Evolutionary conservation across 345 rosid genomes (phyloP).

Genomic region (Lenwebbia sp.): DNA sequence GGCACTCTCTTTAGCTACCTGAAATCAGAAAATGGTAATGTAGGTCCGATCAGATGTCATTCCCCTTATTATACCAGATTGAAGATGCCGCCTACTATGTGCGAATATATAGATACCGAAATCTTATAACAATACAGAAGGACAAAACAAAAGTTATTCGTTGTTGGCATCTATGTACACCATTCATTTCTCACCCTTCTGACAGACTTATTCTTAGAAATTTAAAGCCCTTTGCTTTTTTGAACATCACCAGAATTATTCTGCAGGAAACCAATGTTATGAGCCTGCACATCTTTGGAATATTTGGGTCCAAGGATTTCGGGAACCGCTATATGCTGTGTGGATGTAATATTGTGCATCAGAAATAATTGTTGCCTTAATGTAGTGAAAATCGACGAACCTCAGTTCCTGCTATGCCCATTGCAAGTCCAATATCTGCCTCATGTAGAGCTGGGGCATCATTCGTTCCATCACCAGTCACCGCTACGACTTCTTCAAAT

Average conservation of each 20-base stretch:
- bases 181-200: neutral
- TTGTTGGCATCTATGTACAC: neutral
- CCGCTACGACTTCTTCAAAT: conserved; percentile 82
- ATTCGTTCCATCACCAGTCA: conserved; percentile 93
- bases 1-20: conserved; percentile 99
- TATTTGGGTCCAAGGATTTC: neutral
- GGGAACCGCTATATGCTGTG: neutral
- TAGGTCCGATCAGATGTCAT: neutral
- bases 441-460: conserved; percentile 98
- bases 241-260: neutral
- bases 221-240: neutral
- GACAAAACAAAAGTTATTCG: neutral
- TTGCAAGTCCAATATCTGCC: conserved; percentile 94
- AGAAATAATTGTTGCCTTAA: neutral
- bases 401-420: conserved; percentile 99
- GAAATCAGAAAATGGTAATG: conserved; percentile 1
- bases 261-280: neutral
- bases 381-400: conserved; percentile 9
- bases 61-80: neutral
- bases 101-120: neutral
- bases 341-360: neutral
- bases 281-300: neutral
- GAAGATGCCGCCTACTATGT: neutral
- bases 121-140: neutral
- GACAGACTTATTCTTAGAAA: neutral